phyloP scores from a whole-genome alignment of 148 eudicot genomes.

The Rhododendron henanense region DNA sequence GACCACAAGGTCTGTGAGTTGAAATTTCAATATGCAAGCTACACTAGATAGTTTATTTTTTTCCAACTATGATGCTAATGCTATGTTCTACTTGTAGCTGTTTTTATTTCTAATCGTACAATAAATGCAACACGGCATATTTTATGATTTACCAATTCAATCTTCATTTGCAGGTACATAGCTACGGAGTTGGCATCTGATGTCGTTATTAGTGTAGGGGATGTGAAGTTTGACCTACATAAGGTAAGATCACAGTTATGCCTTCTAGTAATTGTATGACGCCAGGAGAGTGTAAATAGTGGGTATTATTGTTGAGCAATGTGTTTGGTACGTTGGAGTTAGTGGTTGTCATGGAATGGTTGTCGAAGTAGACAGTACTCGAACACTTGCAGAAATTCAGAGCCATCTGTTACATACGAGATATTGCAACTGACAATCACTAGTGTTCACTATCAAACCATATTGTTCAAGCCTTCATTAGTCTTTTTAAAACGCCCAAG shows the following conservation, averaged over 20 bases:
- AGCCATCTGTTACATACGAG: background rate
- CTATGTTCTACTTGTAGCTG: background rate
- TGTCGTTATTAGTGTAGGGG: slow-evolving; percentile 56
- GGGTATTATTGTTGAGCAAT: background rate
- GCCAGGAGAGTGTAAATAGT: background rate
- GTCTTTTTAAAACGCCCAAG: background rate
- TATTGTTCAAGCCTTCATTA: background rate
- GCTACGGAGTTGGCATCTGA: slow-evolving; percentile 81
- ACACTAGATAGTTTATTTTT: background rate
- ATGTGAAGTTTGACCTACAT: slow-evolving; percentile 82
- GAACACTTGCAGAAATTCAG: background rate
- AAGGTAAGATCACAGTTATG: slow-evolving; percentile 46
- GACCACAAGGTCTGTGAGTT: background rate
- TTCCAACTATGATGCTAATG: background rate
- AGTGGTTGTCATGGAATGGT: background rate
- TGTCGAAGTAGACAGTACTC: background rate
- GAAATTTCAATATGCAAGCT: background rate
- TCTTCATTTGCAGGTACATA: slow-evolving; percentile 62
- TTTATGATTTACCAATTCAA: background rate
- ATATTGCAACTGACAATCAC: background rate
- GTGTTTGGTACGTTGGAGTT: background rate
- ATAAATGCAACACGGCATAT: background rate
- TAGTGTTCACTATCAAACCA: background rate
- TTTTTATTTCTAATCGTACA: background rate
- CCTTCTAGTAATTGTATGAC: background rate